Evolutionary conservation across 2,329 filamentous ascomycete genomes (phyloP).

Genomic region (Arachnopeziza araneosa): DNA sequence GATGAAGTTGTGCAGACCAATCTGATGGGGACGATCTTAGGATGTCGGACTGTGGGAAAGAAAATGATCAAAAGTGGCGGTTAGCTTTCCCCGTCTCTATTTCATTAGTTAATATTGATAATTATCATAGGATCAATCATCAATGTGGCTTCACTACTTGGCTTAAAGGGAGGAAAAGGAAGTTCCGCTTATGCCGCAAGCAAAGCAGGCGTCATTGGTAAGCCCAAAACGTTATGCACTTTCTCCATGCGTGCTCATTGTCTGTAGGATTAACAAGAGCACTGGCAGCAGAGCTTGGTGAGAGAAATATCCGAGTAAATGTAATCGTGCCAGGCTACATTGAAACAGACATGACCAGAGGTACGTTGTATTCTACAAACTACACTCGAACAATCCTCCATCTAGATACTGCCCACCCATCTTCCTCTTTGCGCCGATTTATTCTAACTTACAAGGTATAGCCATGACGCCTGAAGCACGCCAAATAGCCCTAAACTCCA

Average conservation of each 20-base stretch:
- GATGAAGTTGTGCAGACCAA: conserved; percentile 62
- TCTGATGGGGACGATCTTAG: conserved; percentile 58
- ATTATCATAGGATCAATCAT: conserved; percentile 58
- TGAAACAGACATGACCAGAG: conserved; percentile 70
- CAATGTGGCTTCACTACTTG: conserved; percentile 75
- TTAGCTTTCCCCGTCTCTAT: conserved; percentile 6
- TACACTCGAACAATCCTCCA: neutral
- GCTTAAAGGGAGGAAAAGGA: conserved; percentile 61
- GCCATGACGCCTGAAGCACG: conserved; percentile 37
- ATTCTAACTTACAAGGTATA: conserved; percentile 33
- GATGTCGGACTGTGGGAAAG: conserved; percentile 48
- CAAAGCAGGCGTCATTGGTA: conserved; percentile 74
- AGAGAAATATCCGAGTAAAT: conserved; percentile 66
- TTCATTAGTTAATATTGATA: neutral
- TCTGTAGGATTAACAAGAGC: conserved; percentile 59
- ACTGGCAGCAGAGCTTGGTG: conserved; percentile 56
- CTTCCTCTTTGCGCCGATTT: conserved; percentile 22
- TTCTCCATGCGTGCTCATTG: neutral
- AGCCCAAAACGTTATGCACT: conserved; percentile 14
- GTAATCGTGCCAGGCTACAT: conserved; percentile 80
- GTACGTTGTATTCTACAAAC: conserved; percentile 39
- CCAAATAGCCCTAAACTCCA: conserved; percentile 39
- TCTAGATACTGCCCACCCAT: neutral
- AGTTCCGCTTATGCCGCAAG: conserved; percentile 70
- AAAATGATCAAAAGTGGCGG: conserved; percentile 39